Evolutionary conservation across 2,329 filamentous ascomycete genomes (phyloP).

Genomic region (Fusarium sp.): DNA sequence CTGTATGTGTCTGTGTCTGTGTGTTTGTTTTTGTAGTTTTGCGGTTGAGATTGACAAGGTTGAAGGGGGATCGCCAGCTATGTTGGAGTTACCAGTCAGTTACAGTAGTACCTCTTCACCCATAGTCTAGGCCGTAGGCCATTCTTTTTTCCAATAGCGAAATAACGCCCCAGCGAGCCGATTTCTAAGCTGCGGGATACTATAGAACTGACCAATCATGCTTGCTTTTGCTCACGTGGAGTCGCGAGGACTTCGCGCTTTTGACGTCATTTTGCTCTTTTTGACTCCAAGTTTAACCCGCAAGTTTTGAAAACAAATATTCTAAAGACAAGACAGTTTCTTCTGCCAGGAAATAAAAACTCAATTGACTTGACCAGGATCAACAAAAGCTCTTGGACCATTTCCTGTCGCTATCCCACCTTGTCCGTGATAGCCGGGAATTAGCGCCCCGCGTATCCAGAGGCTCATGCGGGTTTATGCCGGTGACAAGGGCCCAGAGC

Average conservation of each 20-base stretch:
- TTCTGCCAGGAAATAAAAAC: too few species aligned
- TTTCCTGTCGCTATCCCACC: neutral
- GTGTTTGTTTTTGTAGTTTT: neutral
- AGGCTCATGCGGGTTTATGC: constrained; percentile 19
- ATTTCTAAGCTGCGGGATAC: constrained; percentile 45
- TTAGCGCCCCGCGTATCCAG: constrained; percentile 4
- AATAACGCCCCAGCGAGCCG: constrained; percentile 24
- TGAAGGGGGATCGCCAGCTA: constrained; percentile 21
- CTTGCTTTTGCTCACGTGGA: constrained; percentile 43
- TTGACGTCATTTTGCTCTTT: constrained; percentile 42
- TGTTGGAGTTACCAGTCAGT: constrained; percentile 9
- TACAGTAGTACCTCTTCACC: constrained; percentile 4
- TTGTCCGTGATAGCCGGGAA: constrained; percentile 9
- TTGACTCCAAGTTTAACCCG: too few species aligned
- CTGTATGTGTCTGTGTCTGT: constrained; percentile 3
- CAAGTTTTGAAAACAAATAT: too few species aligned
- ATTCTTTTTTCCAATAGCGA: constrained; percentile 41
- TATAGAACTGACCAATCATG: constrained; percentile 43
- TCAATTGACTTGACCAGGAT: neutral
- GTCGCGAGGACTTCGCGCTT: constrained; percentile 35
- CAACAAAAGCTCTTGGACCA: neutral
- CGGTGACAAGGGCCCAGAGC: constrained; percentile 11
- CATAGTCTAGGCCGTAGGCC: constrained; percentile 4
- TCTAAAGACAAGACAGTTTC: too few species aligned
- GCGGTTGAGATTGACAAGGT: constrained; percentile 34